Conservation (phyloP, 2,329 filamentous ascomycete species). For the Diplodia seriata region DNA sequence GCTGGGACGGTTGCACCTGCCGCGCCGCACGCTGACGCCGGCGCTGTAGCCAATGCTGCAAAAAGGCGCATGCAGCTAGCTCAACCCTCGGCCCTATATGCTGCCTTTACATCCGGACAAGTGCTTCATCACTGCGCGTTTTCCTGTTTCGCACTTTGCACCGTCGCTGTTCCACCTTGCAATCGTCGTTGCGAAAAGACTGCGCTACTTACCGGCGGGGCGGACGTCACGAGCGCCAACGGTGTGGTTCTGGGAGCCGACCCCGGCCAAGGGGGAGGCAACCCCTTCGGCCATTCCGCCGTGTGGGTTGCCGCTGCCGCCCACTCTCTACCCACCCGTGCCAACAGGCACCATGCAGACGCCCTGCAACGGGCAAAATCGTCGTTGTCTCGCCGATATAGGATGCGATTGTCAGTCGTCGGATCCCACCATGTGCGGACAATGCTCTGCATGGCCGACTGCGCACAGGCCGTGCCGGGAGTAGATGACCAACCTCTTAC, state of each 20-base stretch:
- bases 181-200: no score
- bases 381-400: not conserved
- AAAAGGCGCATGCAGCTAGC: not conserved
- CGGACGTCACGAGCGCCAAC: not conserved
- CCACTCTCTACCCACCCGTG: conserved; percentile 4
- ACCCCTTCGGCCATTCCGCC: conserved; percentile 7
- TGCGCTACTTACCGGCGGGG: not conserved
- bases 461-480: conserved; percentile 11
- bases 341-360: not conserved
- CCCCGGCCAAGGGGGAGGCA: conserved; percentile 8
- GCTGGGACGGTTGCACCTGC: not conserved
- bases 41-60: not conserved
- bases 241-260: not conserved
- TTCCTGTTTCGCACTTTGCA: not conserved
- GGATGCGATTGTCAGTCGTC: conserved; percentile 15
- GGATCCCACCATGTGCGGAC: conserved; percentile 8
- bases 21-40: not conserved
- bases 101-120: conserved; percentile 14
- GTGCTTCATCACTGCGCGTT: not conserved
- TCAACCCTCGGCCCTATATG: conserved; percentile 8
- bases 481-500: conserved; percentile 15
- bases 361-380: not conserved
- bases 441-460: not conserved
- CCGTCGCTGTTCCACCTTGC: not conserved
- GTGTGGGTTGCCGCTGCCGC: not conserved